Conservation (phyloP, 2,329 filamentous ascomycete genomes). For the Volutella citrinella region DNA sequence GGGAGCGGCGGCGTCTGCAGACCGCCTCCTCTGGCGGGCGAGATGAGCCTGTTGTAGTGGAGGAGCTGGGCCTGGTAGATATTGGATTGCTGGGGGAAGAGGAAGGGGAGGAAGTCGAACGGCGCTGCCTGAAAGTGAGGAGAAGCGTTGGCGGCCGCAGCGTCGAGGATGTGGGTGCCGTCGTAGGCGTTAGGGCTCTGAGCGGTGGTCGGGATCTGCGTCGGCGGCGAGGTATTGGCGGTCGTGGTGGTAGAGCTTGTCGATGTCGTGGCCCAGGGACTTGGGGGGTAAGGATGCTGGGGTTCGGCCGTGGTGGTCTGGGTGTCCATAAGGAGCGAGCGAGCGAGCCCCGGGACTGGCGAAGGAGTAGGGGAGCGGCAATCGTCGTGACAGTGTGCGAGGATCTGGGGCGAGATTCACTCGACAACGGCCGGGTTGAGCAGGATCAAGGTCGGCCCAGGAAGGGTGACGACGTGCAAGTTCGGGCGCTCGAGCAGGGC, state of each 20-base stretch:
- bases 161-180: conserved; percentile 28
- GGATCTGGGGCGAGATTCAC: conserved; percentile 14
- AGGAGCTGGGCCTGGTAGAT: conserved; percentile 61
- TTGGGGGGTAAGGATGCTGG: conserved; percentile 36
- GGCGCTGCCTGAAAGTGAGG: conserved; percentile 39
- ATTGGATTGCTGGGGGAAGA: conserved; percentile 57
- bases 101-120: conserved; percentile 54
- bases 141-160: conserved; percentile 25
- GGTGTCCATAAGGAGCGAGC: conserved; percentile 38
- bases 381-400: conserved; percentile 20
- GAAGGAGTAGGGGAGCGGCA: conserved; percentile 20
- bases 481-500: conserved; percentile 9
- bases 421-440: conserved; percentile 14
- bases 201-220: conserved; percentile 19
- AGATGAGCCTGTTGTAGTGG: conserved; percentile 64
- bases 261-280: conserved; percentile 27
- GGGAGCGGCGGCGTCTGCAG: conserved; percentile 55
- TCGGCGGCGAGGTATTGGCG: conserved; percentile 23
- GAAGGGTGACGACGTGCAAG: conserved; percentile 12
- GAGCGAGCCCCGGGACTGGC: conserved; percentile 26
- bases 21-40: conserved; percentile 53
- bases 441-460: conserved; percentile 16
- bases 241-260: conserved; percentile 25
- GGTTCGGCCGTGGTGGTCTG: conserved; percentile 35
- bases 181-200: conserved; percentile 27